phyloP scores from a whole-genome alignment of 1,284 basidiomycete genomes.

The Moniliophthora roreri region DNA sequence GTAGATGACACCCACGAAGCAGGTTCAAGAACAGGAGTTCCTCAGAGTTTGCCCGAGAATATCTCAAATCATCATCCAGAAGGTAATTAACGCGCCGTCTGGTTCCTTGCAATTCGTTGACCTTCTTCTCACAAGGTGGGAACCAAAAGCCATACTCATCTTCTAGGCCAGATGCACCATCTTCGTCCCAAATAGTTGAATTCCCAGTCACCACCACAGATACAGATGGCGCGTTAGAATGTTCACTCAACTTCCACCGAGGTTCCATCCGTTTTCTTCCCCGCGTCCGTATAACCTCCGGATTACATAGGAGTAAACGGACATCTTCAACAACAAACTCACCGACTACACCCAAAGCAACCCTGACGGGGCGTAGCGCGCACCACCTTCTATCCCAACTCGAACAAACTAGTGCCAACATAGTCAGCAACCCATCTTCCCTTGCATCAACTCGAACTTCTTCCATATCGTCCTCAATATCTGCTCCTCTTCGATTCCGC shows the following conservation, averaged over 20 bases:
- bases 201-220: no score
- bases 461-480: slow-evolving; percentile 19
- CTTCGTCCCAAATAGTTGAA: no score
- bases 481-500: slow-evolving; percentile 15
- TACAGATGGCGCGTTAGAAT: no score
- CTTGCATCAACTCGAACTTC: slow-evolving; percentile 14
- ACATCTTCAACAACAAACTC: not conserved
- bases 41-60: no score
- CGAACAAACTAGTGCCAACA: not conserved
- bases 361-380: not conserved
- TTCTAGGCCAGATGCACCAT: no score
- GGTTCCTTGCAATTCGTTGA: no score
- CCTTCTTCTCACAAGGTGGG: no score
- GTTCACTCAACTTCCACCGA: not conserved
- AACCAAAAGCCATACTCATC: no score
- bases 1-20: no score
- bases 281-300: slow-evolving; percentile 16
- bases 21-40: no score
- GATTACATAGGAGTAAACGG: slow-evolving; percentile 3
- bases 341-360: not conserved
- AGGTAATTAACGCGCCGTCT: no score
- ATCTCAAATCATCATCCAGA: no score
- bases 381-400: not conserved
- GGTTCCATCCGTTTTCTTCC: slow-evolving; percentile 17
- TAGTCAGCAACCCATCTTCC: not conserved